phyloP scores from a whole-genome alignment of 345 rosid species.

The Pseudoturritis turrita region DNA sequence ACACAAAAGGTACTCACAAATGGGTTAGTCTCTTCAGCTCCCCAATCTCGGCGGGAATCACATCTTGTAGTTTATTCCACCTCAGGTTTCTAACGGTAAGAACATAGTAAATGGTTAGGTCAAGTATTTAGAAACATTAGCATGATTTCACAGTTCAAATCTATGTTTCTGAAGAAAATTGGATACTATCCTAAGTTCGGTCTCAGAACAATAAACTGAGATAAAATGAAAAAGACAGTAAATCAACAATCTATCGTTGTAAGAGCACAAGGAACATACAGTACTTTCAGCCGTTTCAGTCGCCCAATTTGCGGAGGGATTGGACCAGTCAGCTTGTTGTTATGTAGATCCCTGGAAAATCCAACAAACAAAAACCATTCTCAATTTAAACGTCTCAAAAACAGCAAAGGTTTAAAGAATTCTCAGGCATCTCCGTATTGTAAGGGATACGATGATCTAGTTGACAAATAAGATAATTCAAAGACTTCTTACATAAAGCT shows the following conservation, averaged over 20 bases:
- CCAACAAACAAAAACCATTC: conserved; percentile 11
- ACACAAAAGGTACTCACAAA: conserved; percentile 51
- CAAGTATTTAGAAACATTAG: not conserved
- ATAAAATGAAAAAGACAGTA: not conserved
- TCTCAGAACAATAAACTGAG: not conserved
- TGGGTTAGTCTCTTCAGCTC: conserved; percentile 85
- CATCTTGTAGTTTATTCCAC: conserved; percentile 95
- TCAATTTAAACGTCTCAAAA: not conserved
- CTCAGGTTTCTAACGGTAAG: conserved; percentile 62
- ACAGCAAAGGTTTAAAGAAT: not conserved
- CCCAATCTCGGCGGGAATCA: conserved; percentile 84
- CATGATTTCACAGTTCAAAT: not conserved
- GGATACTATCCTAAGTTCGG: not conserved
- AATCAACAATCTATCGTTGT: not conserved
- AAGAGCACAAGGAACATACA: conserved; percentile 45
- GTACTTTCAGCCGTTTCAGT: conserved; percentile 68
- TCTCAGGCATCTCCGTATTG: not conserved
- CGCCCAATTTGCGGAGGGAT: conserved; percentile 96
- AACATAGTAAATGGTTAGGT: conserved; percentile 11
- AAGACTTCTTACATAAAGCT: not conserved
- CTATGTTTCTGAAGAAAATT: not conserved
- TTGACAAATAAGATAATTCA: not conserved
- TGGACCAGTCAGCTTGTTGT: conserved; percentile 93
- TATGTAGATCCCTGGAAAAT: conserved; percentile 80
- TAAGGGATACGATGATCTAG: not conserved